Conservation (phyloP, 75 land plant genomes). For the Cupressus sempervirens region DNA sequence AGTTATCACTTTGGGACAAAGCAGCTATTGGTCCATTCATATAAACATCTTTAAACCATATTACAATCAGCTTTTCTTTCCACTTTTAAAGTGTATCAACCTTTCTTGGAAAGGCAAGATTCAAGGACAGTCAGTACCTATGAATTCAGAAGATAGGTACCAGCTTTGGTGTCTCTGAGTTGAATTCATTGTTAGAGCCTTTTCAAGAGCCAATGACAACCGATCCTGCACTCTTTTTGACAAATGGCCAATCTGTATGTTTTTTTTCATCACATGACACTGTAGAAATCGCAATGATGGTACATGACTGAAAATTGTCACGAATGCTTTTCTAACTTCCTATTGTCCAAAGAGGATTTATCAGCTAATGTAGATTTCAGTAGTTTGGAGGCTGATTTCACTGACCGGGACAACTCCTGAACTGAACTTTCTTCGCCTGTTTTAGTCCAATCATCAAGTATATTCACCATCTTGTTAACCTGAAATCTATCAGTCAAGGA, state of each 20-base stretch:
- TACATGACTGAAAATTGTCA: not conserved
- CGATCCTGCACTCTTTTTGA: not conserved
- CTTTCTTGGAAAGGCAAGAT: conserved; percentile 4
- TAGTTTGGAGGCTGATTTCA: conserved; percentile 6
- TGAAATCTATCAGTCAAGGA: conserved; percentile 10
- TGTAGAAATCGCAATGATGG: not conserved
- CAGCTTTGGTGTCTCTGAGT: not conserved
- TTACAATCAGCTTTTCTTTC: not conserved
- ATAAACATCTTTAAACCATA: not conserved
- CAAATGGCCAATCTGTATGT: not conserved
- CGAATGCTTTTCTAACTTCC: not conserved
- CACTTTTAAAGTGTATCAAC: not conserved
- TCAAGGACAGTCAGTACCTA: not conserved
- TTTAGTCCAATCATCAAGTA: conserved; percentile 11
- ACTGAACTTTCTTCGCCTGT: not conserved
- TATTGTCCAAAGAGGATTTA: not conserved
- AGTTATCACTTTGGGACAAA: conserved; percentile 1
- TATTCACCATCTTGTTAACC: conserved; percentile 1
- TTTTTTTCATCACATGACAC: not conserved
- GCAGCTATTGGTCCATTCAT: not conserved
- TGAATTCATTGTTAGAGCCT: not conserved
- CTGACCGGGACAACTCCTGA: conserved; percentile 12
- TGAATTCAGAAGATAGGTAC: not conserved
- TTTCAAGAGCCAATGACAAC: not conserved
- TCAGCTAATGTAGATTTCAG: not conserved